Percentiles rank a stretch among this genome's conserved stretches.
Conservation (phyloP, 1,284 basidiomycete species). For the Boletus smithii region DNA sequence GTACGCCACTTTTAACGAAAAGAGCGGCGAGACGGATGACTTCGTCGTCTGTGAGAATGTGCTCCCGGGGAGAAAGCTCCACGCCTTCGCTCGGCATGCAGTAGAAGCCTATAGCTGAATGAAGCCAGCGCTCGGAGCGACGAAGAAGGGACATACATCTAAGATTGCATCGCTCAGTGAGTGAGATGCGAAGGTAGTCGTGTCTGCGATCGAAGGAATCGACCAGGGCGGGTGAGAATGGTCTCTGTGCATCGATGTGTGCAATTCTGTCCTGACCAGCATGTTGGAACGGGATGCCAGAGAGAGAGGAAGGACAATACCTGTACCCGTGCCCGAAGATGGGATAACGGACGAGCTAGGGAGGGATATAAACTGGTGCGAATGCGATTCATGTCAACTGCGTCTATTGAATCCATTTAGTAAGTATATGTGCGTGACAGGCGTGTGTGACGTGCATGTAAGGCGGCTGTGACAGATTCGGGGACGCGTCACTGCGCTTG, state of each 20-base stretch:
- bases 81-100: constrained; percentile 88
- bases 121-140: neutral
- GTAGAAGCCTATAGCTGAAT: constrained; percentile 63
- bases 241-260: constrained; percentile 45
- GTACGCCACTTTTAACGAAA: constrained; percentile 81
- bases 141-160: constrained; percentile 54
- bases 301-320: neutral
- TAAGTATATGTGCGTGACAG: constrained; percentile 13
- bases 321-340: constrained; percentile 19
- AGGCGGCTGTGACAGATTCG: constrained; percentile 4
- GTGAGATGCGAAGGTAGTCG: constrained; percentile 81
- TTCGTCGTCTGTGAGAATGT: constrained; percentile 76
- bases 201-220: constrained; percentile 71
- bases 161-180: constrained; percentile 86
- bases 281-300: neutral
- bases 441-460: constrained; percentile 4
- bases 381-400: constrained; percentile 21
- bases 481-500: constrained; percentile 18
- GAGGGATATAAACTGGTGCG: neutral
- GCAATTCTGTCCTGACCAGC: constrained; percentile 42
- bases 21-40: constrained; percentile 70
- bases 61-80: constrained; percentile 64
- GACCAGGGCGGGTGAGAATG: constrained; percentile 53
- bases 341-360: constrained; percentile 20
- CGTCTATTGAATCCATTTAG: no score